phyloP scores from a whole-genome alignment of 2,329 filamentous ascomycete genomes.

The Fusarium proliferatum region DNA sequence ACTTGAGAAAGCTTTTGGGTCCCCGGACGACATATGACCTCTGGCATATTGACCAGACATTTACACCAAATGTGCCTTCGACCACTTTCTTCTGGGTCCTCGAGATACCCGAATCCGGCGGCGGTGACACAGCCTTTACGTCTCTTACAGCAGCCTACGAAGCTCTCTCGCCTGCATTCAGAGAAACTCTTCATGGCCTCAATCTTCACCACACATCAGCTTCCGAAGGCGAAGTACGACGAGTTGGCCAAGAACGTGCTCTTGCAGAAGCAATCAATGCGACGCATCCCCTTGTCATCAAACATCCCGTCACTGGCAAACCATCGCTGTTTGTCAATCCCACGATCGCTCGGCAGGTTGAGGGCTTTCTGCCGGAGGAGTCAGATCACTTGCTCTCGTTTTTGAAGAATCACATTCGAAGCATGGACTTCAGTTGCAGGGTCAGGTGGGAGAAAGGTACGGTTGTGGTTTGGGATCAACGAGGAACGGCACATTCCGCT shows the following conservation, averaged over 20 bases:
- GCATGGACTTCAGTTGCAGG: conserved; percentile 48
- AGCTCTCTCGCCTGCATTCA: conserved; percentile 45
- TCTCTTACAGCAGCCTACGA: conserved; percentile 47
- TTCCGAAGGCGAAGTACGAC: conserved; percentile 45
- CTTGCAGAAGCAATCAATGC: conserved; percentile 45
- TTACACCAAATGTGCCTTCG: conserved; percentile 47
- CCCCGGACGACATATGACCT: conserved; percentile 45
- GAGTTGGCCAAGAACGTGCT: conserved; percentile 45
- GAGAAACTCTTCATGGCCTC: conserved; percentile 10
- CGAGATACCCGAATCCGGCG: conserved; percentile 41
- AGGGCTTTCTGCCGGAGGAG: conserved; percentile 47
- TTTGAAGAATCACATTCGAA: conserved; percentile 45
- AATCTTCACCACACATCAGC: conserved; percentile 42
- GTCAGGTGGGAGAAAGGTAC: conserved; percentile 46
- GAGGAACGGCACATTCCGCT: conserved; percentile 41
- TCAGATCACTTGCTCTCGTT: conserved; percentile 45
- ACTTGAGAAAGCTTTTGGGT: conserved; percentile 44
- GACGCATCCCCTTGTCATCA: conserved; percentile 45
- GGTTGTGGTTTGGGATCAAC: conserved; percentile 48
- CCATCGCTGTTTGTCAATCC: conserved; percentile 47
- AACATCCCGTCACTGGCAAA: conserved; percentile 45
- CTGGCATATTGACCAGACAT: conserved; percentile 50
- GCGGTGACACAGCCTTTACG: conserved; percentile 48
- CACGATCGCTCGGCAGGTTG: conserved; percentile 44
- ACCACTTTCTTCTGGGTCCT: conserved; percentile 51